phyloP scores from a whole-genome alignment of 768 basidiomycete genomes.

The Omphalotus guepiniiformis region DNA sequence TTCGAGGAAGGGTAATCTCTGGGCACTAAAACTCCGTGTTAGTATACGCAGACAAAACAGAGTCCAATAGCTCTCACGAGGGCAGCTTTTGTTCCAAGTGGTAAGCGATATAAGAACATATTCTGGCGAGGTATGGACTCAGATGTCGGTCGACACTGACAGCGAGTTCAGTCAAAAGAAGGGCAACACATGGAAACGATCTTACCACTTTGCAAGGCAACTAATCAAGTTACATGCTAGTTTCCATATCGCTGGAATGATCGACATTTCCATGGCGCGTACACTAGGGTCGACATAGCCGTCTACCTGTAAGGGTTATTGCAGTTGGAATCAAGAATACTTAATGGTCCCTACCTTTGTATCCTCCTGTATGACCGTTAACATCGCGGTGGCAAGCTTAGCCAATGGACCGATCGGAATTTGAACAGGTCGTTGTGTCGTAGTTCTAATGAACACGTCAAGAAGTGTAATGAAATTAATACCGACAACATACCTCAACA shows the following conservation, averaged over 20 bases:
- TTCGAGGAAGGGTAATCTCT: constrained; percentile 41
- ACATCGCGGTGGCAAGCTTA: constrained; percentile 47
- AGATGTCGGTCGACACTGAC: constrained; percentile 51
- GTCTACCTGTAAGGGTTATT: constrained; percentile 33
- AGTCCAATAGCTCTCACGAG: constrained; percentile 34
- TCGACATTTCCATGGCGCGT: constrained; percentile 51
- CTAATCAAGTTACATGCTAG: constrained; percentile 49
- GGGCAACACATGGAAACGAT: neutral
- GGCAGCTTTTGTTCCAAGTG: constrained; percentile 57
- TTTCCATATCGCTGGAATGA: constrained; percentile 48
- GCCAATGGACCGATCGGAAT: constrained; percentile 64
- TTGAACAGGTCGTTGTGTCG: constrained; percentile 56
- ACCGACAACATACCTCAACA: constrained; percentile 44
- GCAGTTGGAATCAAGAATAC: neutral
- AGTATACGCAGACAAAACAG: neutral
- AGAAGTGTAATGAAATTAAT: constrained; percentile 10
- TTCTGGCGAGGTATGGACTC: constrained; percentile 47
- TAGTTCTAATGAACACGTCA: constrained; percentile 33
- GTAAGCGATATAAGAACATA: constrained; percentile 49
- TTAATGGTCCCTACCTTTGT: constrained; percentile 27
- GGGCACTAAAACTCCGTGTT: constrained; percentile 23
- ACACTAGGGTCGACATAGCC: constrained; percentile 45
- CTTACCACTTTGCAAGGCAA: constrained; percentile 46
- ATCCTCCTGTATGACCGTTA: constrained; percentile 45
- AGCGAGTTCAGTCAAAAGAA: neutral